phyloP scores from a whole-genome alignment of 2,329 filamentous ascomycete species.

The Tolypocladium endophyticum region DNA sequence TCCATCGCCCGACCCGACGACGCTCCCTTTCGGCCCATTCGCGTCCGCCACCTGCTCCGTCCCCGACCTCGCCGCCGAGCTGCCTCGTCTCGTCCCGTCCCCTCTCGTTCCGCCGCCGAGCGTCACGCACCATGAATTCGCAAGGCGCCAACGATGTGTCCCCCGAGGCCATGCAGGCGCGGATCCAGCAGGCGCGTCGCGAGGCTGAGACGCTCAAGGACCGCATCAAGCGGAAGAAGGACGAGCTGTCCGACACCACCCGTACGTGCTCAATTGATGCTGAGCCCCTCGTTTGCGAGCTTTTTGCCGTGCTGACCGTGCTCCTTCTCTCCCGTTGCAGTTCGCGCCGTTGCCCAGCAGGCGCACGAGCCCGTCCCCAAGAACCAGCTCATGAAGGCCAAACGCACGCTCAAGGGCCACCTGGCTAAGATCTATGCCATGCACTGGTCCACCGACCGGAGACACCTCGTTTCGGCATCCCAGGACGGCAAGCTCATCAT shows the following conservation, averaged over 20 bases:
- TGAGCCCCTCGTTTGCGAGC: background rate
- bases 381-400: constrained; percentile 91
- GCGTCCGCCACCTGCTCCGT: constrained; percentile 4
- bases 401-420: constrained; percentile 94
- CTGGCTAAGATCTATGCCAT: constrained; percentile 99
- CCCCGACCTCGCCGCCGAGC: background rate
- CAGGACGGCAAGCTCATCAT: constrained; percentile 99
- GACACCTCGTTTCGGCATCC: constrained; percentile 93
- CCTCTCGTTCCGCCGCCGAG: constrained; percentile 3
- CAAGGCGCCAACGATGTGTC: constrained; percentile 53
- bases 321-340: constrained; percentile 32
- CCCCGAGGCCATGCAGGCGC: constrained; percentile 79
- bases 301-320: constrained; percentile 12
- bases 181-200: constrained; percentile 83
- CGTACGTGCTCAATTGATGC: constrained; percentile 51
- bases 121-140: constrained; percentile 37
- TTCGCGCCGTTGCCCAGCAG: constrained; percentile 84
- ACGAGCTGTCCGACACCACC: constrained; percentile 95
- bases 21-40: constrained; percentile 5
- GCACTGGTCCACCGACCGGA: constrained; percentile 98
- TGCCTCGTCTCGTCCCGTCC: constrained; percentile 2
- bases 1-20: constrained; percentile 15
- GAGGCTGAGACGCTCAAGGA: constrained; percentile 98
- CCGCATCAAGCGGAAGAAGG: constrained; percentile 99
- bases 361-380: constrained; percentile 86